Base-by-base conservation (phyloP, 441 rosid genomes). In the Mallotus repandus region DNA sequence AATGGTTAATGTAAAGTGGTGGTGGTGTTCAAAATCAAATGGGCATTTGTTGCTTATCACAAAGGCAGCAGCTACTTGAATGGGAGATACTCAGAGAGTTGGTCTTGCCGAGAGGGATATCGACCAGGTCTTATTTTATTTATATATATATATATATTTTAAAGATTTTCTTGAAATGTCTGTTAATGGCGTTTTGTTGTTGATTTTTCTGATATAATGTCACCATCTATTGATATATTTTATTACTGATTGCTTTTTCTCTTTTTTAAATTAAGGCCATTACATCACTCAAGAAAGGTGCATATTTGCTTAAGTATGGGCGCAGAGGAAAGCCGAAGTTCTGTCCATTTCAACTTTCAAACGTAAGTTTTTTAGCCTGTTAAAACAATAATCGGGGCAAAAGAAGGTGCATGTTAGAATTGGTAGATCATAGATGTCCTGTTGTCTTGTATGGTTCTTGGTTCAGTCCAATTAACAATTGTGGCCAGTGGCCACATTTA, bases 61-160 rank as follows among this genome's bases (percentile, higher is more conserved):
- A 61, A 62, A 70, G 74, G 66, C 76, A 68, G 61, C 76, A 81
- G 49, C 18, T 11, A 75, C 79, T 88, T 85, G 88, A 90, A 92
- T 92, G 96, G 87, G 89, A 86, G 95, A 88, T 82, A 61, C 86
- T 79, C 85, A 85, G 82, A 87, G 82, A 83, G 77, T 61, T 78
- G 86, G 85, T 84, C 83, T 77, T 74, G 78, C 89, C 76, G 96
- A 89, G 78, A 89, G 90, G 89, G 92, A 88, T 76, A 83, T 89
- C 70, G 94, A 92, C 66, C 96, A 90, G 94, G 96, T 85, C 63
- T 68, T 22, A 14, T 61, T 8, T 53, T 46, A 14, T 49, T 1
- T 29, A 29, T 29, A 29, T 29, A 29, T 29, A 29, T 29, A 29
- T 29, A 29, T 10, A 9, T 49, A 13, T 11, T 25, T 25, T 25